phyloP scores from a whole-genome alignment of 2,329 filamentous ascomycete genomes.

The Xylaria sp. region DNA sequence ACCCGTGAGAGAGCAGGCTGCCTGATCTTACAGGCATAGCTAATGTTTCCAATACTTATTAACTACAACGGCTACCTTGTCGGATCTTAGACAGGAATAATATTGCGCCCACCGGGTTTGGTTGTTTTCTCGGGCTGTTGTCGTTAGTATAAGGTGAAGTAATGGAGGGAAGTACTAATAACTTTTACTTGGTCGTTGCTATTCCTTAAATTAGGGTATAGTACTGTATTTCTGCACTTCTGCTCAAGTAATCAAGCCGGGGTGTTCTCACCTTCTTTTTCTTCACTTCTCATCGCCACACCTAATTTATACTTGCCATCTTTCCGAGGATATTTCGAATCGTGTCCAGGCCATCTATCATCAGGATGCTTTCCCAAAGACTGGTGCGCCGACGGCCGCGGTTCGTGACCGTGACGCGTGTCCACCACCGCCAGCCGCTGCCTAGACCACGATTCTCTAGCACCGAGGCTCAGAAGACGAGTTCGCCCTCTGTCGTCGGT shows the following conservation, averaged over 20 bases:
- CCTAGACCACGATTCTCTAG: slow-evolving; percentile 41
- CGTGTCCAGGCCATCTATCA: not conserved
- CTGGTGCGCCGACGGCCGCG: slow-evolving; percentile 40
- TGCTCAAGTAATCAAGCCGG: not conserved
- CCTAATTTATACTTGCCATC: not conserved
- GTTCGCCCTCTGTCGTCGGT: slow-evolving; percentile 25
- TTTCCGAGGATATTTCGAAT: not conserved
- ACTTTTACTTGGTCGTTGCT: not conserved
- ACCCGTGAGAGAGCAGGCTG: not conserved
- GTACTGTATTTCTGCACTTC: not conserved
- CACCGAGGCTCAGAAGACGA: slow-evolving; percentile 33
- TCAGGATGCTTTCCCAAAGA: slow-evolving; percentile 40
- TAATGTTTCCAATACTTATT: not conserved
- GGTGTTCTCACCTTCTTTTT: not conserved
- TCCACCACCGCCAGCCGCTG: slow-evolving; percentile 26
- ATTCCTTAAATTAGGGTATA: not conserved
- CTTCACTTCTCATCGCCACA: slow-evolving; percentile 6
- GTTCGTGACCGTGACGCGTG: slow-evolving; percentile 35
- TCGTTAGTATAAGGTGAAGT: not conserved
- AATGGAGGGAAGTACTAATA: not conserved
- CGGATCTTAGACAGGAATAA: not conserved
- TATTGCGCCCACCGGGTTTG: not conserved
- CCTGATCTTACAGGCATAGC: not conserved
- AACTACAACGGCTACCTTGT: not conserved
- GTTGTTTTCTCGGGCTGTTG: too few relatives aligned